Evolutionary conservation across 2,329 filamentous ascomycete genomes (phyloP), one percentile per base, ranked within the genome.

Genomic region (Verticillium alfalfae): DNA sequence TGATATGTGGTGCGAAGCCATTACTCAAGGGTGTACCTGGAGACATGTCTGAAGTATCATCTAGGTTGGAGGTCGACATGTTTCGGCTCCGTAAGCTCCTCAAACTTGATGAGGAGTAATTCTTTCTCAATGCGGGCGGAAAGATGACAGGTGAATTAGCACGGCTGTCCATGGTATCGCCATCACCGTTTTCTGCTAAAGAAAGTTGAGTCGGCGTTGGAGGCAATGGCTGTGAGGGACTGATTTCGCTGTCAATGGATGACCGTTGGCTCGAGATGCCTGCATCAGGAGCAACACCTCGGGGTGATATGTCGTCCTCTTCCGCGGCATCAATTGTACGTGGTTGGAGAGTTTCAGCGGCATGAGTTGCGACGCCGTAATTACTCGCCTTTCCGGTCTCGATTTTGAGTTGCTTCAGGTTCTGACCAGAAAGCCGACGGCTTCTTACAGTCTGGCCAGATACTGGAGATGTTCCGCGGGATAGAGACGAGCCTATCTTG

Each of bases 391-490:
- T 75, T 9, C 72, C 67, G 0, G 93, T 97, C 73, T 97, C 92
- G 61, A 98, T 97, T 76, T 93, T 96, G 58, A 98, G 79, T 69
- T 93, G 90, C 72, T 91, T 93, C 15, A 85, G 79, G 68, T 91
- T 92, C 68, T 92, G 88, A 8, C 90, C 91, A 3, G 93, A 97
- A 37, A 96, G 78, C 64, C 93, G 85, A 63, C 93, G 85, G 67
- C 84, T 91, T 60, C 91, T 85, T 59, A 96, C 90, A 49, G 87
- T 81, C 67, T 76, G 76, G 0, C 73, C 70, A 2, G 79, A 74
- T 72, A 12, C 66, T 2, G 73, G 70, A 3, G 68, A 60, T 4
- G 69, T 64, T 16, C 70, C 68, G n/a, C 45, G 45, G 18, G 45
- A 52, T 10, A 52, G 18, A 9, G 45, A 12, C 12, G 13, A 18